These are phyloP conservation scores for Venturia aucupariae DNA, from an alignment of 2,329 filamentous ascomycete genomes.

Conservation along the genomic window DNA sequence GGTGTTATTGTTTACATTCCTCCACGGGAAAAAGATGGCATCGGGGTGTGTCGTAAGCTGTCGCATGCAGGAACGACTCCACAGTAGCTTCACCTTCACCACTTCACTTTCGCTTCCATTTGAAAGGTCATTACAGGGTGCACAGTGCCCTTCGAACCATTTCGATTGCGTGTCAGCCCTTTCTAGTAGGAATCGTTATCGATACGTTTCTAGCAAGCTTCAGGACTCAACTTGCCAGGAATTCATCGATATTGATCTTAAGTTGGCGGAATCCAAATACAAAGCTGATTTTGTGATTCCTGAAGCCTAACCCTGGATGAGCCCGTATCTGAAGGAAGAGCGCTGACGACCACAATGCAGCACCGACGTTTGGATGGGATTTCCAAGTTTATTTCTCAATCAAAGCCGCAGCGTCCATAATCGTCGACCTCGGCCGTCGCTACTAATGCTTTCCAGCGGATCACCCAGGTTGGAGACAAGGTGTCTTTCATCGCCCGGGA, in stretches of 20 bases:
- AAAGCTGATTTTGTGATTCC: too few relatives aligned
- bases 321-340: too few relatives aligned
- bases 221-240: neutral
- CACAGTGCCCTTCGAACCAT: too few relatives aligned
- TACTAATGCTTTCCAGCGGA: neutral
- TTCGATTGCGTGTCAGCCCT: too few relatives aligned
- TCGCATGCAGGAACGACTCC: too few relatives aligned
- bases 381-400: neutral
- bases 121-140: too few relatives aligned
- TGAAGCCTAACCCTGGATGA: too few relatives aligned
- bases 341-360: too few relatives aligned
- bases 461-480: constrained; percentile 19
- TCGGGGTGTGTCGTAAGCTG: neutral
- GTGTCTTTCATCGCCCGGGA: constrained; percentile 39
- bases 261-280: too few relatives aligned
- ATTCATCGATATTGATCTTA: neutral
- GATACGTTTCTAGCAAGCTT: neutral
- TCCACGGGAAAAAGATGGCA: neutral
- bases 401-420: neutral
- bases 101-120: too few relatives aligned
- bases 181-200: neutral
- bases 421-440: neutral
- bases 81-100: too few relatives aligned
- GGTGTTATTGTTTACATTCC: neutral
- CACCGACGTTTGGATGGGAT: too few relatives aligned